phyloP scores from a whole-genome alignment of 1,139 yeast genomes.

The Nadsonia commutata region DNA sequence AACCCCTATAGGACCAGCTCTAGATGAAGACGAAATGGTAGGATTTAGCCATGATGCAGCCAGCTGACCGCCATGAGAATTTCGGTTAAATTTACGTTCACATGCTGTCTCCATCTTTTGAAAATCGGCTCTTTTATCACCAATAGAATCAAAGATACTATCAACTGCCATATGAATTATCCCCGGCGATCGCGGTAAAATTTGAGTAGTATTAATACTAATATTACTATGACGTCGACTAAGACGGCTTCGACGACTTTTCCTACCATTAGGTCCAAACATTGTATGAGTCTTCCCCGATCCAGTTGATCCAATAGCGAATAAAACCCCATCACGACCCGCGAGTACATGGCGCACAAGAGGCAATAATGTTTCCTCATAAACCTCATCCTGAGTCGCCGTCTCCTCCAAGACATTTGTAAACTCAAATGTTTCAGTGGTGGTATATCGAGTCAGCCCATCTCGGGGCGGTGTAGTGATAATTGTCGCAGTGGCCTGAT shows the following conservation, averaged over 20 bases:
- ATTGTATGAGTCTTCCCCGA: constrained; percentile 30
- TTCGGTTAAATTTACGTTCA: constrained; percentile 4
- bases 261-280: constrained; percentile 17
- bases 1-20: constrained; percentile 3
- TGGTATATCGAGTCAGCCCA: constrained; percentile 14
- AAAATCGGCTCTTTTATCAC: constrained; percentile 28
- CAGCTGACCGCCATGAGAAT: constrained; percentile 1
- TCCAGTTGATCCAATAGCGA: constrained; percentile 38
- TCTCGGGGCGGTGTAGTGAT: background rate
- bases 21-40: constrained; percentile 1
- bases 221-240: no score
- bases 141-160: constrained; percentile 31
- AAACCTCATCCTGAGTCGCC: constrained; percentile 20
- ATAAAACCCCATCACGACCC: constrained; percentile 26
- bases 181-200: no score
- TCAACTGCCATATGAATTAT: constrained; percentile 21
- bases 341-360: constrained; percentile 20
- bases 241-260: no score
- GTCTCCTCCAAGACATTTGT: constrained; percentile 22
- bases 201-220: no score
- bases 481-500: constrained; percentile 7
- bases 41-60: constrained; percentile 1
- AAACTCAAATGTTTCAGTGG: constrained; percentile 21
- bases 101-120: constrained; percentile 21
- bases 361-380: constrained; percentile 20